Base-by-base conservation (phyloP, 768 basidiomycete genomes). In the Suillus brevipes region DNA sequence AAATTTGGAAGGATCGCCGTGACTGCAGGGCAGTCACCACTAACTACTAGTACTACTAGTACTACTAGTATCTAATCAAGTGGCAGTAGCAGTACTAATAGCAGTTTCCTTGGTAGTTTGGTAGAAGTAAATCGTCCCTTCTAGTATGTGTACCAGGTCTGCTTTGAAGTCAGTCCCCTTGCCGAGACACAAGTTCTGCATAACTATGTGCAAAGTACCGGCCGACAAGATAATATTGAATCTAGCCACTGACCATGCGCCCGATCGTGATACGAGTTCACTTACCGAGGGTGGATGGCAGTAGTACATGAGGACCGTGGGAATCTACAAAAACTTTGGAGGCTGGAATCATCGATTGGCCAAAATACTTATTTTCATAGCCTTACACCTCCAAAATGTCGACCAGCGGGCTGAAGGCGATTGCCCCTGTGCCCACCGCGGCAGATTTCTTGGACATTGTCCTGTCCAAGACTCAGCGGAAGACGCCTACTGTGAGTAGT, bases 401-500 rank as follows among this genome's bases (percentile, higher is more conserved):
- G 75, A 92, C 93, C 60, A 94, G 91, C 77, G 93, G 94, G 64
- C 84, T 99, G 71, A 98, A 98, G 82, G 90, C 92, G 56, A 99
- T 99, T 75, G 92, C 97, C 60, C 97, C 97, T n/a, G 97, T 99
- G 60, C 97, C 97, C 56, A 97, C 94, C 50, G 95, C 97, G 69
- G 81, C 88, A 18, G 97, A 98, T 79, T 98, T 99, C 73, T 77
- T 97, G 79, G 94, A 97, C 78, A 96, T 97, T 66, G 93, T 97
- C 43, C 75, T 97, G 72, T 94, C 92, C 72, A 95, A 88, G 78
- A 98, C 97, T 1, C 96, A 97, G 82, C 83, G 97, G 73, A 98
- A 98, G 83, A 99, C 97, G 31, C 97, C 97, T 12, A 99, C 97
- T 36, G 94, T 94, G 74, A 57, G 71, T 52, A 6, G 4, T 37